Evolutionary conservation across 192 early-diverging fungal species (phyloP), one percentile per base, ranked within the genome.

Genomic region (Lunasporangiospora selenospora): DNA sequence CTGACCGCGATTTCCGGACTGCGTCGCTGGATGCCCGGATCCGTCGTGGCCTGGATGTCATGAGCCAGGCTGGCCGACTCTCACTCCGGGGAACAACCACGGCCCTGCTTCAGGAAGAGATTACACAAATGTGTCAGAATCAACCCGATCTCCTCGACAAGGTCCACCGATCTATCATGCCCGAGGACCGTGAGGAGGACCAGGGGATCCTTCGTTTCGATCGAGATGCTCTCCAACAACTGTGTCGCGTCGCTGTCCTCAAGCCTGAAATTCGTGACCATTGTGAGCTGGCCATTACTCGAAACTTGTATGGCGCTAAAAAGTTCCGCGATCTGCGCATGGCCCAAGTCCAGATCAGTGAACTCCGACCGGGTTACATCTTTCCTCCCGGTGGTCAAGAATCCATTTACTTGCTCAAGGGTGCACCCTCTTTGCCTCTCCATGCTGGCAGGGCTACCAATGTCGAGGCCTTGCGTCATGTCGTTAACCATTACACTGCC

Each of bases 311-410:
- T 45, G 69, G 69, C 4, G 40, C 69, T 21, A 73, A 63, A 58
- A 73, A 73, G 55, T 73, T 73, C 34, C 53, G 69, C 21, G 69
- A 73, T 21, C 60, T 73, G n/a, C 69, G 69, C 33, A 73, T 73
- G 69, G 12, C 59, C 32, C 54, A 61, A n/a, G 47, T 73, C 12
- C 59, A 63, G 27, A 13, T 58, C 27, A 53, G 46, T 2, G 60
- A 63, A 13, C 59, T 73, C 33, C 31, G 69, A 19, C 53, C 60
- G 3, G 69, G 69, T 1, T 73, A 73, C 43, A 40, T 73, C 24
- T 73, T 73, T 18, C 69, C 69, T 29, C 69, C 69, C 19, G 69
- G 69, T 39, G 69, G 69, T 11, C 69, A 73, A 58, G 69, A 73
- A 39, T 73, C 69, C 4, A 73, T 73, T n/a, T 73, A 73, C 23